phyloP scores from a whole-genome alignment of 257 asterid species.

The Fraxinus quadrangulata region DNA sequence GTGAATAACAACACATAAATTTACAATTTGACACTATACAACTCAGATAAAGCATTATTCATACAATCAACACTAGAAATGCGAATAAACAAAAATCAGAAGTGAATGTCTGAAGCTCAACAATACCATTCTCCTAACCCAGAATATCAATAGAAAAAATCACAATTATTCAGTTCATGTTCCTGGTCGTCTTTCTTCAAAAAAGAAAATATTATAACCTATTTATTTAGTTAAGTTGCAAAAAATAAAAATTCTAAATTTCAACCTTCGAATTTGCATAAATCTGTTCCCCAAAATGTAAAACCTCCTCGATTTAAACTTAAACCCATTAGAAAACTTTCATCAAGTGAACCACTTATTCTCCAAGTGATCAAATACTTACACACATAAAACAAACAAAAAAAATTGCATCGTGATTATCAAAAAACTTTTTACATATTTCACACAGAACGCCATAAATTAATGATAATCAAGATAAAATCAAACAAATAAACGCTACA shows the following conservation, averaged over 20 bases:
- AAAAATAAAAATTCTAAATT: not conserved
- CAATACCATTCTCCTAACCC: too few species aligned
- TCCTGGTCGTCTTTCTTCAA: not conserved
- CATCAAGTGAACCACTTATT: not conserved
- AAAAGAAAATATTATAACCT: constrained; percentile 21
- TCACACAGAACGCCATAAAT: not conserved
- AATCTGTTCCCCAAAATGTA: not conserved
- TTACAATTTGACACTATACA: not conserved
- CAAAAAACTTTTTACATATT: not conserved
- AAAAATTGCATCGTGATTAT: not conserved
- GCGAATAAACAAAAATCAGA: too few species aligned
- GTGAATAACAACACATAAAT: not conserved
- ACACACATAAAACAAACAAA: not conserved
- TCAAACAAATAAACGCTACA: not conserved
- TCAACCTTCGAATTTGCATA: not conserved
- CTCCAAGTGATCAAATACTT: not conserved
- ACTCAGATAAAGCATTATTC: not conserved
- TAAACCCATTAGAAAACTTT: not conserved
- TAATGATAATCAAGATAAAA: not conserved
- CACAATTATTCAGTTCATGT: constrained; percentile 16
- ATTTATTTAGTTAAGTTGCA: not conserved
- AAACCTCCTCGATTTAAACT: not conserved
- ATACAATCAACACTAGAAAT: not conserved
- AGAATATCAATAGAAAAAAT: not conserved
- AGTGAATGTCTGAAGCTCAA: too few species aligned